phyloP scores from a whole-genome alignment of 768 basidiomycete species.

The Tulasnella sp. region DNA sequence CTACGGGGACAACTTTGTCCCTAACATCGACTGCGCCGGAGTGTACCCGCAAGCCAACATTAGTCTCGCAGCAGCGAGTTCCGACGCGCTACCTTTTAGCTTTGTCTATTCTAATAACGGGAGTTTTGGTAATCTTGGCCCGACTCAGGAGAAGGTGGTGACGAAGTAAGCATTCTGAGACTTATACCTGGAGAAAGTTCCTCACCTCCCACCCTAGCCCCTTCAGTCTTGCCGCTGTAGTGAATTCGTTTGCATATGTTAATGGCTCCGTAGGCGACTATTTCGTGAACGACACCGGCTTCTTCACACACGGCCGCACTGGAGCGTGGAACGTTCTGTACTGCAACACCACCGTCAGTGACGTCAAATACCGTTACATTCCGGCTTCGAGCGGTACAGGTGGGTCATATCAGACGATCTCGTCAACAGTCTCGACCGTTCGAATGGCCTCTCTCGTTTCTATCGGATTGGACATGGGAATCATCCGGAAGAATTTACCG shows the following conservation, averaged over 20 bases:
- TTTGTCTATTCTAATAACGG: neutral
- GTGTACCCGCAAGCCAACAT: constrained; percentile 10
- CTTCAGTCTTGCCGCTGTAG: neutral
- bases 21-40: neutral
- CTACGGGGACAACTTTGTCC: neutral
- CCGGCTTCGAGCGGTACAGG: neutral
- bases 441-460: neutral
- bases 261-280: neutral
- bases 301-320: neutral
- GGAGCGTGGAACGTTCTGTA: constrained; percentile 14
- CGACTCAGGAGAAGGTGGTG: neutral
- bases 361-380: constrained; percentile 1
- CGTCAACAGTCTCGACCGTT: neutral
- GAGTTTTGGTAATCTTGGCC: neutral
- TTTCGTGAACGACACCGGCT: constrained; percentile 4
- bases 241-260: neutral
- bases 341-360: neutral
- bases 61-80: neutral
- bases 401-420: neutral
- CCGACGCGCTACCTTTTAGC: neutral
- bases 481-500: neutral
- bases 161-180: neutral
- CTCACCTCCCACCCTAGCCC: neutral
- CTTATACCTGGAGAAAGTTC: too few relatives aligned
- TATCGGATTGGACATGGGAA: neutral